Evolutionary conservation across 768 basidiomycete species (phyloP).

Genomic region (Suillus ampliporus): DNA sequence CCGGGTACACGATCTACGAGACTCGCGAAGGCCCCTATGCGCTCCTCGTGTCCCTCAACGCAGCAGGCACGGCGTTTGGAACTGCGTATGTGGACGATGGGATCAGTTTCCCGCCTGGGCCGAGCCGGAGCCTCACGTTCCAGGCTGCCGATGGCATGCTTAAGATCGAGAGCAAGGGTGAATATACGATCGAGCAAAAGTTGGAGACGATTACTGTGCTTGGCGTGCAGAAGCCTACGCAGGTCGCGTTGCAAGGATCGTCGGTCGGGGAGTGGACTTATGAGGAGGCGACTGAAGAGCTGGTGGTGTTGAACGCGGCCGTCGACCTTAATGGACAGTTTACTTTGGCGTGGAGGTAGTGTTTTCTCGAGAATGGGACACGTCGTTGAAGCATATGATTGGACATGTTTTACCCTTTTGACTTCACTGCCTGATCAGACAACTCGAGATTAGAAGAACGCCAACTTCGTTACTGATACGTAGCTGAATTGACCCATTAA

Average conservation of each 20-base stretch:
- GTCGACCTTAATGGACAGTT: slow-evolving; percentile 49
- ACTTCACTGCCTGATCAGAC: too few species aligned
- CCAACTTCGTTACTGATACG: too few species aligned
- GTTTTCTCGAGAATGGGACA: too few species aligned
- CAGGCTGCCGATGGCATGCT: slow-evolving; percentile 41
- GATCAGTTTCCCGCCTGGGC: slow-evolving; percentile 57
- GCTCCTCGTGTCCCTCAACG: slow-evolving; percentile 61
- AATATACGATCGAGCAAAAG: slow-evolving; percentile 44
- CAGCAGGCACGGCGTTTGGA: slow-evolving; percentile 57
- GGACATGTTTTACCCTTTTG: too few species aligned
- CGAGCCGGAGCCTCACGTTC: slow-evolving; percentile 53
- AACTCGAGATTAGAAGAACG: too few species aligned
- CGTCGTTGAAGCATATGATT: too few species aligned
- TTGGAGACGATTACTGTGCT: slow-evolving; percentile 62
- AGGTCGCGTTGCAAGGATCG: slow-evolving; percentile 46
- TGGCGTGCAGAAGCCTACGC: slow-evolving; percentile 53
- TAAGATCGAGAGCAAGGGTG: slow-evolving; percentile 42
- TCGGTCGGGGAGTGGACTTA: slow-evolving; percentile 46
- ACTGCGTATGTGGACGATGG: slow-evolving; percentile 75
- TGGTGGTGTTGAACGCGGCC: slow-evolving; percentile 45
- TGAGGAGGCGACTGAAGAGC: slow-evolving; percentile 40
- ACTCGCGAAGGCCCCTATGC: slow-evolving; percentile 66
- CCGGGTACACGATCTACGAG: slow-evolving; percentile 68
- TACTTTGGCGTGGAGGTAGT: slow-evolving; percentile 41
- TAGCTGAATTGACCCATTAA: too few species aligned